These are phyloP conservation scores for Amanita polypyramis DNA, from an alignment of 768 basidiomycete species.

Conservation along the genomic window DNA sequence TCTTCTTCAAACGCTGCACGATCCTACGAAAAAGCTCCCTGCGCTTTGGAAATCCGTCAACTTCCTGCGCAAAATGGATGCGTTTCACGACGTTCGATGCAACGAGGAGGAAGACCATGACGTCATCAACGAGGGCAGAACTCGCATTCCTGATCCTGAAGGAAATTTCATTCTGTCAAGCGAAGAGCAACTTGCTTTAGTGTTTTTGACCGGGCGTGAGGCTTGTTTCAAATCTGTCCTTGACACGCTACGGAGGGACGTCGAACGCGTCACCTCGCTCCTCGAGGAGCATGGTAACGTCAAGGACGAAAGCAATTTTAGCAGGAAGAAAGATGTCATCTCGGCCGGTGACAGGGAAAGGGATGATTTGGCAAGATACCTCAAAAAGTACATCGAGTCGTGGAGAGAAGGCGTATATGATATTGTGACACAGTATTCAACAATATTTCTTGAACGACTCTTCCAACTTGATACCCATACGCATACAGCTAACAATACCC, in stretches of 20 bases:
- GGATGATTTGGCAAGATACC: constrained; percentile 65
- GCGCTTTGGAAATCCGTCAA: constrained; percentile 84
- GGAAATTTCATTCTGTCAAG: constrained; percentile 24
- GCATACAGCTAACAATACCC: constrained; percentile 9
- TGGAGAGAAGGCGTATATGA: constrained; percentile 94
- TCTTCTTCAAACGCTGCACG: constrained; percentile 68
- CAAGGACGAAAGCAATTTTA: background rate
- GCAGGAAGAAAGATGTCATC: constrained; percentile 12
- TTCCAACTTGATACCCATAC: constrained; percentile 19
- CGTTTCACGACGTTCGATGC: constrained; percentile 26
- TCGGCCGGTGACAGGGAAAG: constrained; percentile 47
- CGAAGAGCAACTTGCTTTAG: constrained; percentile 76
- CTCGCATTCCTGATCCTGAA: constrained; percentile 12
- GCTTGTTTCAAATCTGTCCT: constrained; percentile 50
- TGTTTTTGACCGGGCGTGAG: constrained; percentile 65
- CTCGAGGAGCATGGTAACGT: background rate
- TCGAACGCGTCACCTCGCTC: constrained; percentile 21
- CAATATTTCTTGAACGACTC: constrained; percentile 76
- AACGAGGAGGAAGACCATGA: constrained; percentile 2
- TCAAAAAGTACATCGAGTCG: constrained; percentile 80
- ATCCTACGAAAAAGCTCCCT: constrained; percentile 76
- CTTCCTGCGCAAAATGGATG: constrained; percentile 78
- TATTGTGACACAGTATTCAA: constrained; percentile 79
- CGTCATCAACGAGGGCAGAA: constrained; percentile 7
- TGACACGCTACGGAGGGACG: constrained; percentile 39